Base-by-base conservation (phyloP, 2,329 filamentous ascomycete genomes). In the Aphanoascus verrucosus region DNA sequence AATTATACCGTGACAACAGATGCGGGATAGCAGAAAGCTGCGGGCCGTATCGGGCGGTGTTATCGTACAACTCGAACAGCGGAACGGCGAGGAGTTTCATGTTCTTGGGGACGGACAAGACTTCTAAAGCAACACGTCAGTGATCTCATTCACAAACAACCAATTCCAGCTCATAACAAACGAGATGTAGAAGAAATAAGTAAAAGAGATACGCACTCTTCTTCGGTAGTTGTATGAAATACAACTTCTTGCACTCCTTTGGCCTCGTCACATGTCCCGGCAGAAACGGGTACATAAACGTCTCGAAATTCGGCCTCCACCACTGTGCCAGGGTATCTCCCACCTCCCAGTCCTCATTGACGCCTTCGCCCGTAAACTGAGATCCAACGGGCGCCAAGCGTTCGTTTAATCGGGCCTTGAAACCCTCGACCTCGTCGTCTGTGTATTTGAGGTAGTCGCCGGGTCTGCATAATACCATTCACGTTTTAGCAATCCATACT, bases 221-320 rank as follows among this genome's bases (percentile, higher is more conserved):
- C 69, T 89, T 83, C 0, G 93, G 93, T 28, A 98, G 76, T 68
- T 95, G 88, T 60, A 98, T 95, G 58, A 97, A 89, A 72, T 97
- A 98, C 41, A 97, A 78, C 78, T 98, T 98, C 77, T 98, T 98
- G 76, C 91, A 95, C 75, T 98, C 93, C 76, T 98, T 98, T 6
- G 93, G 93, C 50, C 93, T 79, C 15, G 91, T 96, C 58, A 96
- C 88, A 72, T 98, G 93, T 15, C 90, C 88, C 6, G 93, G 93
- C 54, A 97, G 85, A 71, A 96, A 98, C 0, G 93, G 93, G 69
- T 98, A 98, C 89, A 98, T 96, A 77, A 97, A 97, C 1, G 93
- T 97, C 77, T 98, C 93, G 68, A 97, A 96, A 75, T 97, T 98
- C 52, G 93, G 93, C 55, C 93, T 80, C 89, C 91, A 98, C 93